Base-by-base conservation (phyloP, 192 early-diverging fungal species). In the Coemansia sp. region DNA sequence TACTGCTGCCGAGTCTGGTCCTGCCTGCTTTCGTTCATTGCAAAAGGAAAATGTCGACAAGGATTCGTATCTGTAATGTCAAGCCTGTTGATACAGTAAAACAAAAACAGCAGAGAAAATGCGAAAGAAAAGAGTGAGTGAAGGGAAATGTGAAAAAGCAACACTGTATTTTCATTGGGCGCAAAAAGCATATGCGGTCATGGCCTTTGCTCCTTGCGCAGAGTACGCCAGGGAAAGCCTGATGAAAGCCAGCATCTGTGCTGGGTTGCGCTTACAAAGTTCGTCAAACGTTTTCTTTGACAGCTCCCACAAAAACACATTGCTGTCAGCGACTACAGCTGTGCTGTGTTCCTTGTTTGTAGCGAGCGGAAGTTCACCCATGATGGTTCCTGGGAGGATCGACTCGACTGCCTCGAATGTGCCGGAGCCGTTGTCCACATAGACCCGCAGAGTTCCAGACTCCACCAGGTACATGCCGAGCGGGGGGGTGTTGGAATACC, bases 311-410 rank as follows among this genome's bases (percentile, higher is more conserved):
- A 92, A 72, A 2, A 85, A 81, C 13, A 86, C 81, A 48, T 87
- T 87, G 34, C 73, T 75, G 27, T 89, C 85, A 0, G 86, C 84
- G 7, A 91, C 66, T 28, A 93, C 63, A 0, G 86, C 84, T n/a
- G 83, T 82, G 20, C 79, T 75, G 25, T 88, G 82, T 29, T 69
- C 44, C 48, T 76, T 65, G 8, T 75, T 73, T 2, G 87, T 84
- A 48, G 94, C 91, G 47, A 98, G 72, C 19, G 92, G 86, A 29
- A 96, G 79, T 73, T 95, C 94, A 10, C 96, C 96, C 19, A 92
- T 86, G 59, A 94, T 87, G 9, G 92, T 92, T n/a, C 94, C 94
- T 0, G 94, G 91, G 31, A 98, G 72, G 34, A 96, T 88, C 19
- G 91, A 93, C 79, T 96, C 92, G 3, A 91, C 85, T 40, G 61